A percentile compares a stretch with the other conserved stretches of the same genome.
These are phyloP conservation scores for Cryptosporidium bovis DNA, from an alignment of 169 alveolate species.

Conservation along the genomic window DNA sequence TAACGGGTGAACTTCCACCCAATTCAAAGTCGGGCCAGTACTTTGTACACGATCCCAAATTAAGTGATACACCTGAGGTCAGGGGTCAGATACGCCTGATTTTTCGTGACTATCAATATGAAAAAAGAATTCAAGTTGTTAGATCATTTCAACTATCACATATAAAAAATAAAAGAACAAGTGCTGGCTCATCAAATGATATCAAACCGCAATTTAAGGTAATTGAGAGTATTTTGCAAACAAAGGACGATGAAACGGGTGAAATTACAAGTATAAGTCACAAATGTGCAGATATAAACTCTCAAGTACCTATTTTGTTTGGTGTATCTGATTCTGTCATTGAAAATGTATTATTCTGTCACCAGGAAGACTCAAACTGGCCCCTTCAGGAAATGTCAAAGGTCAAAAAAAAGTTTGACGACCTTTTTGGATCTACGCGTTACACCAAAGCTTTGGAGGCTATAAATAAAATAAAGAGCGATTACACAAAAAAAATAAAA, in stretches of 20 bases:
- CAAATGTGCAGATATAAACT: conserved; percentile 91
- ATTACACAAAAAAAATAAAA: conserved; percentile 44
- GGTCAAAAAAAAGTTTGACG: conserved; percentile 96
- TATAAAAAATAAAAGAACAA: conserved; percentile 77
- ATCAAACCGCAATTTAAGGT: conserved; percentile 81
- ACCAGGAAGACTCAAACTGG: conserved; percentile 98
- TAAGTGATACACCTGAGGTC: conserved; percentile 86
- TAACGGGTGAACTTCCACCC: conserved; percentile 97
- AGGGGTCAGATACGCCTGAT: conserved; percentile 89
- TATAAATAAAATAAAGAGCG: conserved; percentile 36
- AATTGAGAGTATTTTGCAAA: conserved; percentile 76
- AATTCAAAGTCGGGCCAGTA: conserved; percentile 93
- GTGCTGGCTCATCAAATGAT: conserved; percentile 50
- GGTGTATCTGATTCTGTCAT: conserved; percentile 93
- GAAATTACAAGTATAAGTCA: conserved; percentile 79
- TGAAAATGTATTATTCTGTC: conserved; percentile 97
- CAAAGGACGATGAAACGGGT: conserved; percentile 76
- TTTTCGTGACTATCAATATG: conserved; percentile 79
- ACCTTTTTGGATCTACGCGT: conserved; percentile 93
- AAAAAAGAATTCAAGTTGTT: conserved; percentile 82
- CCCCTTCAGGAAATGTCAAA: conserved; percentile 93
- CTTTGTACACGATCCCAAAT: conserved; percentile 92
- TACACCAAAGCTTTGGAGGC: conserved; percentile 84
- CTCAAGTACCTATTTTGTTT: conserved; percentile 92
- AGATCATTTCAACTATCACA: conserved; percentile 86